Evolutionary conservation across 2,329 filamentous ascomycete genomes (phyloP).

Genomic region (Escovopsis sp.): DNA sequence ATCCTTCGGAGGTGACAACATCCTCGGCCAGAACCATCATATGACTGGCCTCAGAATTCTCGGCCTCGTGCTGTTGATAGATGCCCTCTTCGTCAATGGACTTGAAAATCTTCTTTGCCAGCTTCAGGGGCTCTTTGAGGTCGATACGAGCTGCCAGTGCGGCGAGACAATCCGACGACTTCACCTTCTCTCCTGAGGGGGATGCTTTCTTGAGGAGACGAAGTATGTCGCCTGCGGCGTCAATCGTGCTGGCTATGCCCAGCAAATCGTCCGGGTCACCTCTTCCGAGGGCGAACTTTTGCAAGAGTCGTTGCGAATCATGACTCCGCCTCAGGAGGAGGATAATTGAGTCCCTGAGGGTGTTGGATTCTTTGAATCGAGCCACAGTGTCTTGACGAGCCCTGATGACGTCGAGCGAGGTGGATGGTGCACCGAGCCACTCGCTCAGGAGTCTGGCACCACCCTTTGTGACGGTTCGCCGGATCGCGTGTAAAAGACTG

Average conservation of each 20-base stretch:
- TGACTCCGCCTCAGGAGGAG: conserved; percentile 58
- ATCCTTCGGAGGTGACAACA: conserved; percentile 51
- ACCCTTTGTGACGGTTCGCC: conserved; percentile 81
- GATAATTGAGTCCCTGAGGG: conserved; percentile 56
- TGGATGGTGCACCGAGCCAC: conserved; percentile 81
- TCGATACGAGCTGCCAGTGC: conserved; percentile 43
- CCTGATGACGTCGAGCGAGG: conserved; percentile 67
- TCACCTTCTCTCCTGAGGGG: conserved; percentile 4
- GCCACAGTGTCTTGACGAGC: conserved; percentile 69
- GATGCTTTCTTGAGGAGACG: conserved; percentile 24
- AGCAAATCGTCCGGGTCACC: conserved; percentile 89
- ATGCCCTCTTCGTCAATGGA: conserved; percentile 90
- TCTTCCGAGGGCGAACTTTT: conserved; percentile 84
- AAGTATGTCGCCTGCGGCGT: conserved; percentile 54
- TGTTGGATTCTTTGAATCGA: conserved; percentile 50
- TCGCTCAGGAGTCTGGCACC: conserved; percentile 72
- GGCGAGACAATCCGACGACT: conserved; percentile 22
- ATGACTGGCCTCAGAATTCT: conserved; percentile 56
- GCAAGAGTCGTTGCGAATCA: conserved; percentile 78
- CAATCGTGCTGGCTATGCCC: conserved; percentile 66
- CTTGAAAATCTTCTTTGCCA: conserved; percentile 56
- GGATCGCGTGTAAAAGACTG: conserved; percentile 78
- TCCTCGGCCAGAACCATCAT: conserved; percentile 62
- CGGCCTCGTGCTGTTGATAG: conserved; percentile 61
- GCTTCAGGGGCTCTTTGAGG: conserved; percentile 48